Conservation (phyloP, 2,329 filamentous ascomycete genomes). For the Lachnellula hyalina region DNA sequence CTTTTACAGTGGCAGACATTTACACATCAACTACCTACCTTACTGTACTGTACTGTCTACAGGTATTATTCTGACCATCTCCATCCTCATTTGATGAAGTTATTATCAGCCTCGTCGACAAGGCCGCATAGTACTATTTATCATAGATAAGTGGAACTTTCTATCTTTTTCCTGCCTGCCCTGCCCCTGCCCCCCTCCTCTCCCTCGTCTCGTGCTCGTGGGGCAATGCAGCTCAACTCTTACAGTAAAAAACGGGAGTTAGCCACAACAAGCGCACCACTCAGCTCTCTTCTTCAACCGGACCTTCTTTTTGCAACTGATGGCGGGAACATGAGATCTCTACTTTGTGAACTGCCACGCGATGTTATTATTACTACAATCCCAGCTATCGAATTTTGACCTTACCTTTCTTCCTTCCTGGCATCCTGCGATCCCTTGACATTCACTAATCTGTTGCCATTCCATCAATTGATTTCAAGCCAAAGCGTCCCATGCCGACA, state of each 20-base stretch:
- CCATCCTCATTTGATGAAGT: background rate
- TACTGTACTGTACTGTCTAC: background rate
- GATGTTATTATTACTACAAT: background rate
- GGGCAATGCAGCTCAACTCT: background rate
- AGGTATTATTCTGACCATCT: background rate
- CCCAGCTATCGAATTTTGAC: background rate
- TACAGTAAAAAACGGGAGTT: background rate
- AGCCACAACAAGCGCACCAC: conserved; percentile 9
- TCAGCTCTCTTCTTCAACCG: background rate
- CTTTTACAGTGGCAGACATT: background rate
- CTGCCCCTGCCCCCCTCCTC: too few relatives aligned
- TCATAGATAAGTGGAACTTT: too few relatives aligned
- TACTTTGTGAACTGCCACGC: too few relatives aligned
- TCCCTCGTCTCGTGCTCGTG: too few relatives aligned
- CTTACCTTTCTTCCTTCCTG: background rate
- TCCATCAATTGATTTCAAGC: background rate
- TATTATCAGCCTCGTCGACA: conserved; percentile 11
- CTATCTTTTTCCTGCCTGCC: background rate
- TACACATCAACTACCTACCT: too few relatives aligned
- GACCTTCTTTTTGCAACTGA: background rate
- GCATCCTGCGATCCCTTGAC: background rate
- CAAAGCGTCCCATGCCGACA: background rate
- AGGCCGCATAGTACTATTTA: background rate
- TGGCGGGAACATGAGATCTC: background rate
- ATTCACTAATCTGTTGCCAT: background rate